Base-by-base conservation (phyloP, 768 basidiomycete genomes). In the Tylopilus rubrobrunneus region DNA sequence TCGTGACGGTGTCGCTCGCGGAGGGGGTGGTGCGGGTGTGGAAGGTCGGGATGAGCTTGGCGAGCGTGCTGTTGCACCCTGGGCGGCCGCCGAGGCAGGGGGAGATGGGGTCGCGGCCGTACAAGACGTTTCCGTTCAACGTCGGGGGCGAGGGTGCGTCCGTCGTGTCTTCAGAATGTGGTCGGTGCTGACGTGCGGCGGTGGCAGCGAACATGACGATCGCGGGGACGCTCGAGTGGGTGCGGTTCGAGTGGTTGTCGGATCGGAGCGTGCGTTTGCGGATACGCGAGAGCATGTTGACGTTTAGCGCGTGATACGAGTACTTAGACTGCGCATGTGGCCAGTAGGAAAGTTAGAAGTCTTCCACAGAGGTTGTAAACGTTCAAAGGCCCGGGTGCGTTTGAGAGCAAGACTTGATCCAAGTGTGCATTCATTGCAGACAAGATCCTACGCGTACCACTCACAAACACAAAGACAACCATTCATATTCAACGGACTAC, bases 11-110 rank as follows among this genome's bases (percentile, higher is more conserved):
- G 9, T 96, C 89, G 0, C 75, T 98, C 25, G 89, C 89, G 56
- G 94, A 98, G 65, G 84, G 83, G 27, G 76, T 81, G 5, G 87
- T 93, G 6, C 78, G 92, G 12, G 91, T 96, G 14, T 99, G 97
- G 97, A 98, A 98, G 65, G 94, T 98, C 6, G 96, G 97, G 0
- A 79, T 84, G 9, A 92, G 91, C 63, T 81, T 99, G 58, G 78
- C 85, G 23, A 94, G 92, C 58, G 45, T 31, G 25, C 85, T 98
- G 68, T 94, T 98, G 66, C 86, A 85, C 66, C 85, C 91, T 2
- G 95, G 95, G 2, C 88, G 87, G 7, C 95, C 93, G 2, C 96
- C 97, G 6, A 76, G 92, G 29, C 94, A 98, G 70, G 93, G 94
- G 0, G 80, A 84, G 60, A 76, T 80, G 25, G 89, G 92, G 15